phyloP scores from a whole-genome alignment of 2,329 filamentous ascomycete species.

The Colletotrichum sojae region DNA sequence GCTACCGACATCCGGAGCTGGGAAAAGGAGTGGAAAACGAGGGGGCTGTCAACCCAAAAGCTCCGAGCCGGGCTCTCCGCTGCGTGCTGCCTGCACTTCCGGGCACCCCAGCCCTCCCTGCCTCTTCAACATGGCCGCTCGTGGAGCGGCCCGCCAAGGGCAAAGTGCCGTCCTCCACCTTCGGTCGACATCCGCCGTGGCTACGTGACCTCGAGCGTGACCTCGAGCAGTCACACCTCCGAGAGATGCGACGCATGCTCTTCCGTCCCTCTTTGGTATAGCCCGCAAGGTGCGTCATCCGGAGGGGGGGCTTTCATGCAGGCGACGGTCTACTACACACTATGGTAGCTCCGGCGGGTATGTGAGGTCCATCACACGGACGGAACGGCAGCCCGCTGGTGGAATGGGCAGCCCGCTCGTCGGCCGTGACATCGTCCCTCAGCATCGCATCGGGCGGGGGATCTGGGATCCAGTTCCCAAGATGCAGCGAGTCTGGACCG shows the following conservation, averaged over 20 bases:
- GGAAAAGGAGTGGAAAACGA: constrained; percentile 10
- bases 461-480: constrained; percentile 31
- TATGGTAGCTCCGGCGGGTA: constrained; percentile 41
- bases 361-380: constrained; percentile 42
- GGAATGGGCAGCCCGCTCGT: constrained; percentile 8
- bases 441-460: constrained; percentile 24
- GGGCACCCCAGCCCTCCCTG: constrained; percentile 13
- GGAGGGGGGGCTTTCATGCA: constrained; percentile 32
- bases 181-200: constrained; percentile 31
- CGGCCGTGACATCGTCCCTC: constrained; percentile 2
- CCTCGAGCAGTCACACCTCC: constrained; percentile 22
- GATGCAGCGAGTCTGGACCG: constrained; percentile 20
- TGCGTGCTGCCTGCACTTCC: constrained; percentile 14
- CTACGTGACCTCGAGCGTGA: constrained; percentile 36
- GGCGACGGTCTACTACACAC: constrained; percentile 20
- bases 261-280: constrained; percentile 25
- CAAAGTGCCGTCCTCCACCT: constrained; percentile 37
- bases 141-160: constrained; percentile 30
- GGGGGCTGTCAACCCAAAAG: constrained; percentile 11
- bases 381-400: constrained; percentile 17
- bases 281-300: constrained; percentile 37
- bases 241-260: constrained; percentile 1
- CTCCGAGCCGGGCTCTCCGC: neutral
- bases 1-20: constrained; percentile 38
- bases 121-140: constrained; percentile 28